Percentiles rank a stretch among this genome's conserved stretches.
Evolutionary conservation across 2,329 filamentous ascomycete species (phyloP).

Genomic region (Beauveria asiatica): DNA sequence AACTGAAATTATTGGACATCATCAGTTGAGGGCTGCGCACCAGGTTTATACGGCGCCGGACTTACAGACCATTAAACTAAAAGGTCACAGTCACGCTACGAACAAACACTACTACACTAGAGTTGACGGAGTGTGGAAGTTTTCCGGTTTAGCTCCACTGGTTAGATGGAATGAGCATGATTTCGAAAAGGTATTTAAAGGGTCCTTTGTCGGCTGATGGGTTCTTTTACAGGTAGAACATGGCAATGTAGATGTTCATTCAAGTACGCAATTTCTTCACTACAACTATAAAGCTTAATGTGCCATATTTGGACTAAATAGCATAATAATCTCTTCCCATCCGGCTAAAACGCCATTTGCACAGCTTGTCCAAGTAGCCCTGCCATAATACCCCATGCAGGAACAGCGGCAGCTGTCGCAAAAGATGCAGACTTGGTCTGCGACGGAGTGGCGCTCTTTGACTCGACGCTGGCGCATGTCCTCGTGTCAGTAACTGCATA

Average conservation of each 20-base stretch:
- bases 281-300: not conserved
- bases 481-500: not conserved
- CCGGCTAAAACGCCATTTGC: too few relatives aligned
- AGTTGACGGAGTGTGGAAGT: conserved; percentile 53
- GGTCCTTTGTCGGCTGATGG: not conserved
- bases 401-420: not conserved
- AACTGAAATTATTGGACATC: conserved; percentile 48
- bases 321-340: too few relatives aligned
- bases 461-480: not conserved
- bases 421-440: not conserved
- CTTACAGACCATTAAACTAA: conserved; percentile 40
- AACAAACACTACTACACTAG: conserved; percentile 51
- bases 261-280: not conserved
- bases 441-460: not conserved
- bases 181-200: conserved; percentile 44
- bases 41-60: conserved; percentile 46
- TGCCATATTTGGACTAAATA: too few relatives aligned
- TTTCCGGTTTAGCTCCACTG: conserved; percentile 46
- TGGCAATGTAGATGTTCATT: not conserved
- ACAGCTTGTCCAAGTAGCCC: not conserved
- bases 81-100: conserved; percentile 48
- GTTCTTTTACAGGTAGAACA: not conserved
- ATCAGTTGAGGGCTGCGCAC: conserved; percentile 54
- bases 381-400: not conserved
- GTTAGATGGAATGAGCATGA: conserved; percentile 51